Evolutionary conservation across 345 rosid species (phyloP).

Genomic region (Eutrema japonicum): DNA sequence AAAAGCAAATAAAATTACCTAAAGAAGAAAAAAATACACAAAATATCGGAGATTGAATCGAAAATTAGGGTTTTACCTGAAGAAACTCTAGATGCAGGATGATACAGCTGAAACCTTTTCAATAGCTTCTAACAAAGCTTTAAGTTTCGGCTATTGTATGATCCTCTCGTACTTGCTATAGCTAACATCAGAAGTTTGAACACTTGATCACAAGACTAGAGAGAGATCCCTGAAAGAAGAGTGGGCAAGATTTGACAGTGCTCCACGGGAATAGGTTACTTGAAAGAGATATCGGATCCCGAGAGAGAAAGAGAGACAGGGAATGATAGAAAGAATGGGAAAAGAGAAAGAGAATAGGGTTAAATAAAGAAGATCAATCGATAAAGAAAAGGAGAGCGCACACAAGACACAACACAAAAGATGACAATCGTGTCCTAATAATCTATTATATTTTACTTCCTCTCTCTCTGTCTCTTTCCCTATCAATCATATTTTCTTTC

Average conservation of each 20-base stretch:
- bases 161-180: slow-evolving; percentile 6
- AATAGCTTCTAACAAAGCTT: slow-evolving; percentile 27
- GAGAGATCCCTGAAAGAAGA: slow-evolving; percentile 35
- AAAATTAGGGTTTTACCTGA: slow-evolving; percentile 47
- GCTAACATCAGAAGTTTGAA: slow-evolving; percentile 26
- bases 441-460: slow-evolving; percentile 43
- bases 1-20: slow-evolving; percentile 17
- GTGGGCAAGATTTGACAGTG: slow-evolving; percentile 42
- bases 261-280: slow-evolving; percentile 45
- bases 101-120: slow-evolving; percentile 23
- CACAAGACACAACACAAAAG: slow-evolving; percentile 43
- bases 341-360: slow-evolving; percentile 58
- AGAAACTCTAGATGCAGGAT: slow-evolving; percentile 23
- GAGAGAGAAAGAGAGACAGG: slow-evolving; percentile 45
- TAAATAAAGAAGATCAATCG: slow-evolving; percentile 55
- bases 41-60: neutral
- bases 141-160: slow-evolving; percentile 11
- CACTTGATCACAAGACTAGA: slow-evolving; percentile 42
- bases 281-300: slow-evolving; percentile 69
- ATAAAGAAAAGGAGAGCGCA: slow-evolving; percentile 33
- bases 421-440: slow-evolving; percentile 69
- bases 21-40: slow-evolving; percentile 13
- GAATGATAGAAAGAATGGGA: slow-evolving; percentile 48
- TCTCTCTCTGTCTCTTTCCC: slow-evolving; percentile 40
- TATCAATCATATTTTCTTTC: slow-evolving; percentile 43